Base-by-base conservation (phyloP, 371 early-diverging fungal genomes). In the Amoeboaphelidium protococcarum region DNA sequence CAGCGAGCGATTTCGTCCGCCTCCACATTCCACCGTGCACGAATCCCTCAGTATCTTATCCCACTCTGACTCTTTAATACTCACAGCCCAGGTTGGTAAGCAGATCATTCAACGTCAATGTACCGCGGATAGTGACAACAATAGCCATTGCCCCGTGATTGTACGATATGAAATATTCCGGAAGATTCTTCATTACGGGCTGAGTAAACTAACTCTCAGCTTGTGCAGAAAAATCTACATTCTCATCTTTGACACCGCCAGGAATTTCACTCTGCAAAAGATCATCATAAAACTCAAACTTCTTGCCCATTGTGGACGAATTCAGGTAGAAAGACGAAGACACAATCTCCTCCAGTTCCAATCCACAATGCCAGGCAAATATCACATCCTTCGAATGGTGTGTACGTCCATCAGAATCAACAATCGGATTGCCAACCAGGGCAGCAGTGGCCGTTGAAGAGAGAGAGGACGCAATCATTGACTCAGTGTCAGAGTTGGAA, bases 51-150 rank as follows among this genome's bases (percentile, higher is more conserved):
- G 47, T 41, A 25, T 48, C 47, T 1, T 51, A 56, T 37, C 43
- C 40, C 25, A 81, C 53, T 0, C 52, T 50, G 40, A 84, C 60
- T n/a, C 72, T 64, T 42, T 68, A 65, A 58, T 83, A 84, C 26
- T 71, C 71, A 49, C 82, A 82, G 10, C 79, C 75, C 44, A 88
- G 65, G 58, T 90, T 88, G 4, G 85, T 79, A 46, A 90, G 56
- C 16, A 82, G 58, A 51, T 90, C 91, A 2, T 74, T 74, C 45
- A 88, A 59, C 0, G 86, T 85, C 6, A 88, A 64, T 0, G 91
- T 90, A 4, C 91, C 91, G 1, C 91, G 76, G 46, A 83, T 76
- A 0, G 87, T 81, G 13, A 90, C 49, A 0, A 88, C 82, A 12
- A 90, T 68, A 0, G 77, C 63, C 40, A 71, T 59, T 0, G 78